Percentiles rank a stretch among this genome's conserved stretches.
These are phyloP conservation scores for Plasmodium knowlesi DNA, from an alignment of 169 alveolate species.

Conservation along the genomic window DNA sequence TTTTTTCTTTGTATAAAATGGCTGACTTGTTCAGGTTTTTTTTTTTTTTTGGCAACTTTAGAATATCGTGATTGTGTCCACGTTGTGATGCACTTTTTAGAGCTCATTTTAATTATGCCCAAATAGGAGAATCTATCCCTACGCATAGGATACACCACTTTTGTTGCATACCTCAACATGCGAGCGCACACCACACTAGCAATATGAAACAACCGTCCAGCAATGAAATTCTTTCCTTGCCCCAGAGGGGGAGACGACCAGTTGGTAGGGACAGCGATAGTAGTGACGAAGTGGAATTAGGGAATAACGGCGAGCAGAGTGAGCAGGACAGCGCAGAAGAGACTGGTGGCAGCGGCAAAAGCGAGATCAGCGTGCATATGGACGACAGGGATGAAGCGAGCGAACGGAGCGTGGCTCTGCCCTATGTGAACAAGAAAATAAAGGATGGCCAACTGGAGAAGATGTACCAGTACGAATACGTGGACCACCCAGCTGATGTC, in stretches of 20 bases:
- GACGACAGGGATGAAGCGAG: not conserved
- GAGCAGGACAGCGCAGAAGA: not conserved
- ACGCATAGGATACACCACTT: not conserved
- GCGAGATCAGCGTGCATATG: not conserved
- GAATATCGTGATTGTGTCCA: not conserved
- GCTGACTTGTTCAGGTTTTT: too few species aligned
- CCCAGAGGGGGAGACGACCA: slow-evolving; percentile 58
- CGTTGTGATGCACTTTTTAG: not conserved
- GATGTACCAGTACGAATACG: slow-evolving; percentile 70
- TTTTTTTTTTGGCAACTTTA: not conserved
- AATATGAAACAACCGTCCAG: slow-evolving; percentile 5
- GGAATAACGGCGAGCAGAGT: not conserved
- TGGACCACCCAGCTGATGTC: slow-evolving; percentile 86
- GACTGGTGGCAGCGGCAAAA: not conserved
- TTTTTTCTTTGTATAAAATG: not conserved
- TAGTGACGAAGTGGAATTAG: slow-evolving; percentile 16
- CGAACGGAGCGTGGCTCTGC: not conserved
- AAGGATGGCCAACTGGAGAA: not conserved
- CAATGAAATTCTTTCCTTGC: slow-evolving; percentile 43
- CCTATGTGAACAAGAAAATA: not conserved
- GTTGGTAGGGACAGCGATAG: not conserved
- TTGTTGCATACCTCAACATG: not conserved
- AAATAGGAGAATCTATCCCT: not conserved
- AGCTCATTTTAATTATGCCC: not conserved
- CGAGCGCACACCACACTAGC: not conserved